Base-by-base conservation (phyloP, 768 basidiomycete genomes). In the Termitomyces heimii region DNA sequence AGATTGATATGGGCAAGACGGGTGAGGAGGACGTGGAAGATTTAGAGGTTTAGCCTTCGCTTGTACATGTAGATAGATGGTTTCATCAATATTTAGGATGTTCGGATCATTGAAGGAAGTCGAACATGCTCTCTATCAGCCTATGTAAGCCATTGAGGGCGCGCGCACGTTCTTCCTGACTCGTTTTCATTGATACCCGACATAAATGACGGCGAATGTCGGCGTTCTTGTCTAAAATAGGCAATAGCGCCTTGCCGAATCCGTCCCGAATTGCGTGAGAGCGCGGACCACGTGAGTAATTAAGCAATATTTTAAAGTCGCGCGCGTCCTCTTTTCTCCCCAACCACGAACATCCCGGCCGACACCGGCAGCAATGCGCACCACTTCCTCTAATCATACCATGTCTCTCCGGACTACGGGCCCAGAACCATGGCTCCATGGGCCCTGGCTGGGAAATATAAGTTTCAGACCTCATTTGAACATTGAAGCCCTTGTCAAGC, bases 1-100 rank as follows among this genome's bases (percentile, higher is more conserved):
- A 92, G 68, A 66, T 91, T 55, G 74, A 82, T 44, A 63, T 92
- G 60, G 82, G 77, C 9, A 72, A 70, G 65, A 70, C 62, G 29
- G 67, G 56, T 3, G 73, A 71, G 6, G 72, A 74, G 45, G 76
- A 76, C 54, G 69, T 65, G 8, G 72, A 75, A 32, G 69, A 65
- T 44, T 53, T 75, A 51, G 73, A 75, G 55, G 65, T 57, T 44
- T 66, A 39, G 58, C 34, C 12, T 10, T 35, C 28, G 37, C 2
- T 4, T 20, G 13, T 29, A 46, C 7, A 47, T 47, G 32, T 35
- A 5, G n/a, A 16, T 39, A 3, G 37, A 39, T 39, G 3, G 12
- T 35, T 35, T 35, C 2, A 14, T 14, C 34, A n/a, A n/a, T n/a
- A 7, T 29, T 29, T 10, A 20, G 1, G 22, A 32, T 29, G 47